These are phyloP conservation scores for Blastocystis sp. DNA, from an alignment of 352 stramenopile species.

Conservation along the genomic window DNA sequence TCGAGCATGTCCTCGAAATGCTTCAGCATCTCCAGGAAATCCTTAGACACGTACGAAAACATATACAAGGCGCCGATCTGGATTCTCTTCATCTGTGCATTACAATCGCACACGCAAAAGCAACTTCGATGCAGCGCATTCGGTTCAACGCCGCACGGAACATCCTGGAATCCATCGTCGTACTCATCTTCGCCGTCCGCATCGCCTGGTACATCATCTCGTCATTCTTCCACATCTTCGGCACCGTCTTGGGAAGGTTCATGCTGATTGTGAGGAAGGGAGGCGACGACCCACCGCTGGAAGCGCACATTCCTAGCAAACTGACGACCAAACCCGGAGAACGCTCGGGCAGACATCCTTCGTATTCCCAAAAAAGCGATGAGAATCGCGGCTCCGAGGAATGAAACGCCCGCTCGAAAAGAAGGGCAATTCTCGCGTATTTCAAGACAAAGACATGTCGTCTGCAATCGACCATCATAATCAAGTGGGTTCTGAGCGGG, in stretches of 20 bases:
- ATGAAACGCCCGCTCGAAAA: background rate
- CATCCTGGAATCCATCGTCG: constrained; percentile 1
- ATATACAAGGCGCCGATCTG: constrained; percentile 68
- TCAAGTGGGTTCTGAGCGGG: constrained; percentile 75
- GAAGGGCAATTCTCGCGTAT: background rate
- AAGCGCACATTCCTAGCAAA: constrained; percentile 48
- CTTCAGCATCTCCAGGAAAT: constrained; percentile 60
- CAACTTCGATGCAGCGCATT: constrained; percentile 45
- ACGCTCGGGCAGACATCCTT: constrained; percentile 41
- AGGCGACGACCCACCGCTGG: constrained; percentile 24
- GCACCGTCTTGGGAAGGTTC: constrained; percentile 17
- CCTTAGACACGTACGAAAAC: constrained; percentile 70
- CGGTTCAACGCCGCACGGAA: constrained; percentile 21
- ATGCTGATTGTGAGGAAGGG: background rate
- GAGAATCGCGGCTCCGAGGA: background rate
- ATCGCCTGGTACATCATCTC: background rate
- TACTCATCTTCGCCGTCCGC: background rate
- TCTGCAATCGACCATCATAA: constrained; percentile 86
- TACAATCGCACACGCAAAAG: background rate
- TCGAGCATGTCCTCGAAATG: constrained; percentile 65
- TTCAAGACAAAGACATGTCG: constrained; percentile 76
- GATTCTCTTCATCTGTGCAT: constrained; percentile 42
- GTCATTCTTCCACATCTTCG: constrained; percentile 58
- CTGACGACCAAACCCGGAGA: constrained; percentile 35
- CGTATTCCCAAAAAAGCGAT: constrained; percentile 33